Evolutionary conservation across 441 rosid species (phyloP).

Genomic region (Gossypium davidsonii): DNA sequence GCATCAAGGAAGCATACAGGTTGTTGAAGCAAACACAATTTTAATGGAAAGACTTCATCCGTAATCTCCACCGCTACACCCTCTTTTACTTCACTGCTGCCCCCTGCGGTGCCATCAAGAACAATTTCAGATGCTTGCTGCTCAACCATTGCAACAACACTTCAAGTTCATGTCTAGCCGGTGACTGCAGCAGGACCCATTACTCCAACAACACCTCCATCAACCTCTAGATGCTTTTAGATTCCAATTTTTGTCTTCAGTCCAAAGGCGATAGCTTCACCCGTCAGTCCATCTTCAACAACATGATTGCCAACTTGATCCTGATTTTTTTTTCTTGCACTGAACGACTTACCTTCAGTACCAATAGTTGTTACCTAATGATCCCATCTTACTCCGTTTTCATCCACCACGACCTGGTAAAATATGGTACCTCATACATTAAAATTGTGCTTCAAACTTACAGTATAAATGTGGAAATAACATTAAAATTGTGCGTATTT

Average conservation of each 20-base stretch:
- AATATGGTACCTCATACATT: constrained; percentile 52
- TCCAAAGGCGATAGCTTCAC: constrained; percentile 92
- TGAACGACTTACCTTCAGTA: constrained; percentile 74
- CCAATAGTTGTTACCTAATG: constrained; percentile 73
- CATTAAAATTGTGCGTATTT: too few relatives aligned
- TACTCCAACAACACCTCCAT: constrained; percentile 74
- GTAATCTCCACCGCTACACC: constrained; percentile 36
- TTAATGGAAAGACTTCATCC: constrained; percentile 67
- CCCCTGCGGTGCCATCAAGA: constrained; percentile 41
- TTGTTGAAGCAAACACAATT: neutral
- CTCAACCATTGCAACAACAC: constrained; percentile 54
- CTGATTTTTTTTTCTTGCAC: constrained; percentile 86
- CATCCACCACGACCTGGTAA: constrained; percentile 62
- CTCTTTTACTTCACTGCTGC: constrained; percentile 89
- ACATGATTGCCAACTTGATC: constrained; percentile 86
- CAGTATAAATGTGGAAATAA: constrained; percentile 10
- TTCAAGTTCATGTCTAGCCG: constrained; percentile 45
- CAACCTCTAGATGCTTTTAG: constrained; percentile 59
- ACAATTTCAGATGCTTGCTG: constrained; percentile 65
- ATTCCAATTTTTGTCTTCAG: constrained; percentile 73
- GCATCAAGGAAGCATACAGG: neutral
- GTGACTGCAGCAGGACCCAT: constrained; percentile 45
- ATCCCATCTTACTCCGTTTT: constrained; percentile 62
- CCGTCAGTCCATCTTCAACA: constrained; percentile 75
- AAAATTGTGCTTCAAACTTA: constrained; percentile 51